Percentiles rank a stretch among this genome's conserved stretches.
phyloP scores from a whole-genome alignment of 2,329 filamentous ascomycete genomes.

The Clathrospora elynae region DNA sequence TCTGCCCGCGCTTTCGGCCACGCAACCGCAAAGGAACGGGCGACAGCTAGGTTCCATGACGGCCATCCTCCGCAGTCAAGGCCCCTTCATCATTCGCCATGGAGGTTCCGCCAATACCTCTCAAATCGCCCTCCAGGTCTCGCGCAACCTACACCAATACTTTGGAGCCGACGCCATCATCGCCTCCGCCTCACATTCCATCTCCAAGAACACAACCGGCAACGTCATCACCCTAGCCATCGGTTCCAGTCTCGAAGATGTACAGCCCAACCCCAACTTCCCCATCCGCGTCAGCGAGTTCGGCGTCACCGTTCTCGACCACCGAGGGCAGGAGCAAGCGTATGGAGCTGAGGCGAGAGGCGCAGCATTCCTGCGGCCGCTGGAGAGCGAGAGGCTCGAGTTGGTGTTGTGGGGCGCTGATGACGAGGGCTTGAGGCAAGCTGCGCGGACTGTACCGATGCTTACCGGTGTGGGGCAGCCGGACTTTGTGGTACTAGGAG shows the following conservation, averaged over 20 bases:
- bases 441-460: constrained; percentile 60
- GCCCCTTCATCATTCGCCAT: constrained; percentile 53
- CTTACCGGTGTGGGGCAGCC: constrained; percentile 63
- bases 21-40: constrained; percentile 45
- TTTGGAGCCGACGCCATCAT: constrained; percentile 60
- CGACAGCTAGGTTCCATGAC: constrained; percentile 60
- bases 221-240: constrained; percentile 54
- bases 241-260: constrained; percentile 30
- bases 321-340: constrained; percentile 23
- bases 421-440: constrained; percentile 53
- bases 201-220: constrained; percentile 32
- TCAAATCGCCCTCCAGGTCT: constrained; percentile 58
- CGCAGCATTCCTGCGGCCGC: constrained; percentile 59
- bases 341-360: constrained; percentile 49
- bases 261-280: constrained; percentile 27
- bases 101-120: constrained; percentile 34
- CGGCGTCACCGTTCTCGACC: constrained; percentile 29
- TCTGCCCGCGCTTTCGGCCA: background rate
- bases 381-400: constrained; percentile 56
- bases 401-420: constrained; percentile 63
- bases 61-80: constrained; percentile 57
- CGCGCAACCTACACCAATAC: constrained; percentile 64
- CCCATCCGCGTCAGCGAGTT: constrained; percentile 36
- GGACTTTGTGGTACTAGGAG: constrained; percentile 59
- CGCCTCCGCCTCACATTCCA: background rate